These are phyloP conservation scores for Chaetomiaceae sp. DNA, from an alignment of 2,329 filamentous ascomycete genomes.

Conservation along the genomic window DNA sequence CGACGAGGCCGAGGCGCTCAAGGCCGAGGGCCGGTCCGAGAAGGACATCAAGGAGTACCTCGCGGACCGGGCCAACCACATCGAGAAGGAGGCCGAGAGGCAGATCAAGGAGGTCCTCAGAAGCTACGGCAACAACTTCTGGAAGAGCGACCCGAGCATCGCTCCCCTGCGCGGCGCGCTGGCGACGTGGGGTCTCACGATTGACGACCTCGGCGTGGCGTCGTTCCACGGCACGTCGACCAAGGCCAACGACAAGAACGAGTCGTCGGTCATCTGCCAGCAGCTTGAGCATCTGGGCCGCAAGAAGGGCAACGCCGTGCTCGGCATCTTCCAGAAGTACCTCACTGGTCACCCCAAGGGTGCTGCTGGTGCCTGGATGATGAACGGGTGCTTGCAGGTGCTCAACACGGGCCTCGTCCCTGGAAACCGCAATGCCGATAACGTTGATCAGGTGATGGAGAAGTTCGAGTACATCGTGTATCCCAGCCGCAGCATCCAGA, in stretches of 20 bases:
- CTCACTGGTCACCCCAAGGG: constrained; percentile 98
- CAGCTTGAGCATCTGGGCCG: constrained; percentile 93
- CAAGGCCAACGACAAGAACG: constrained; percentile 99
- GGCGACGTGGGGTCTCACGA: constrained; percentile 95
- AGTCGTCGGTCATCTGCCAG: constrained; percentile 94
- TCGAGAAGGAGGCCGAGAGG: constrained; percentile 79
- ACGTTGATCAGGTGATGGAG: constrained; percentile 94
- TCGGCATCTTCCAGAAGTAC: constrained; percentile 99
- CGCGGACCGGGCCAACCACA: constrained; percentile 77
- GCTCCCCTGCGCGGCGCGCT: constrained; percentile 93
- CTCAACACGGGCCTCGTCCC: constrained; percentile 91
- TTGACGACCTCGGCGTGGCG: constrained; percentile 90
- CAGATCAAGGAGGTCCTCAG: constrained; percentile 91
- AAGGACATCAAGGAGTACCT: constrained; percentile 75
- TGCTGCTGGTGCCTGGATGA: constrained; percentile 98
- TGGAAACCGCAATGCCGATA: constrained; percentile 97
- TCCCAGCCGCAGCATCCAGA: constrained; percentile 91
- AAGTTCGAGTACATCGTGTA: constrained; percentile 98
- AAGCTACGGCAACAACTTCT: constrained; percentile 97
- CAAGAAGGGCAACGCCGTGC: constrained; percentile 89
- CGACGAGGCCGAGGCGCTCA: constrained; percentile 89
- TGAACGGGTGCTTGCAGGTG: constrained; percentile 96
- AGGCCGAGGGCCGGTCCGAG: constrained; percentile 69
- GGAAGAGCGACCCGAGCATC: constrained; percentile 91
- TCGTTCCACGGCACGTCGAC: constrained; percentile 99